Evolutionary conservation across 140 eudicot genomes (phyloP), one percentile per base, ranked within the genome.

Genomic region (Oenanthe javanica): DNA sequence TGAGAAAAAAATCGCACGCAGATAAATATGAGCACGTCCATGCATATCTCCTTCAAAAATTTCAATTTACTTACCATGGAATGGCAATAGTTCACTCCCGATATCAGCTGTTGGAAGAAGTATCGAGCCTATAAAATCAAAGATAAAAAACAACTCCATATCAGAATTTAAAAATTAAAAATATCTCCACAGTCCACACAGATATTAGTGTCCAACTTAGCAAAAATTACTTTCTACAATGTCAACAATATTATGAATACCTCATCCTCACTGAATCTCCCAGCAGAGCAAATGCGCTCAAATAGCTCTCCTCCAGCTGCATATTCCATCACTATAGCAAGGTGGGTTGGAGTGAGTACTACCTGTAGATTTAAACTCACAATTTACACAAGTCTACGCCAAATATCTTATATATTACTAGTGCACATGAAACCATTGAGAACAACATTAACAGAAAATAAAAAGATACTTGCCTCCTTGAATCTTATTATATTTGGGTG

Each of bases 271-370:
- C 98, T 94, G 86, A 94, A 94, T 81, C 98, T 86, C 48, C 98
- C 98, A 48, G 98, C 98, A 90, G 82, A 90, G 82, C 97, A 94
- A 79, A 94, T 92, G 76, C 98, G 83, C 70, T 92, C 97, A 59
- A 92, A 94, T 48, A 94, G 97, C 89, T 94, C 98, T 45, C 98
- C 98, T 59, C 98, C 98, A 1, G 98, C 98, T 12, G 97, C 98
- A 82, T 94, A 94, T 86, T 94, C 98, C 98, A 94, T 94, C 50
- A 92, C 97, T 75, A 94, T 94, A 45, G 92, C 98, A 27, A 93
- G 95, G 85, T 93, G 98, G 36, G 97, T 92, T 50, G 98, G 97
- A 36, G 98, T 90, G 85, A 90, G 81, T 63, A 93, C 88, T 83
- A 93, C 96, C 98, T 93, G 82, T 36, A 81, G 31, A 76, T 50